phyloP scores from a whole-genome alignment of 441 rosid species.

The Populus hybrid region DNA sequence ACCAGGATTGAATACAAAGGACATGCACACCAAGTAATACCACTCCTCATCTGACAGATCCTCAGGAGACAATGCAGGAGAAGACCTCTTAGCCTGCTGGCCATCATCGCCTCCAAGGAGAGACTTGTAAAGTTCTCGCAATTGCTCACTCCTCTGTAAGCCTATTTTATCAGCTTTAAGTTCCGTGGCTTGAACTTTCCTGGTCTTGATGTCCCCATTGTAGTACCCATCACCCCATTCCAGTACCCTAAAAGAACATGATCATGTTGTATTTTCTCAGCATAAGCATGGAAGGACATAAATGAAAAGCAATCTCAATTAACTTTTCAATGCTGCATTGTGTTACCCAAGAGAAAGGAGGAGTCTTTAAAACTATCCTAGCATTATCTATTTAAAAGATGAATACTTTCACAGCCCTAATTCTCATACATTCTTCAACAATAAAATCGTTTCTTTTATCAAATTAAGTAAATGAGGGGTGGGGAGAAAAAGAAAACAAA shows the following conservation, averaged over 20 bases:
- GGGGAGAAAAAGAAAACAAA: background rate
- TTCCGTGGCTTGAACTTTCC: conserved; percentile 50
- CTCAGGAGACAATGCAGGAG: conserved; percentile 67
- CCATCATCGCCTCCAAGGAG: conserved; percentile 57
- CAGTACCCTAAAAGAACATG: conserved; percentile 45
- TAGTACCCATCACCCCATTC: conserved; percentile 84
- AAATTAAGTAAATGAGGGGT: background rate
- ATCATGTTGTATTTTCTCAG: conserved; percentile 2
- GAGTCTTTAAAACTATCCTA: background rate
- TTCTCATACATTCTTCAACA: background rate
- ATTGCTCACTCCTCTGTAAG: conserved; percentile 69
- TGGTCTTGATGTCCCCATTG: conserved; percentile 86
- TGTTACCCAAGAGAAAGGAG: background rate
- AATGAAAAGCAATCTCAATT: background rate
- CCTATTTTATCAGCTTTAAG: conserved; percentile 48
- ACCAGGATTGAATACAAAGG: conserved; percentile 69
- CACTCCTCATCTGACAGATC: conserved; percentile 88
- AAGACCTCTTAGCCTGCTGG: conserved; percentile 39
- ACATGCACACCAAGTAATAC: conserved; percentile 94
- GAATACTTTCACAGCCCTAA: background rate
- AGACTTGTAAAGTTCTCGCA: conserved; percentile 56
- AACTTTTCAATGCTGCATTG: background rate
- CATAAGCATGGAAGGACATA: background rate
- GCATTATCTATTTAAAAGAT: background rate
- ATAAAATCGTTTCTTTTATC: background rate